Base-by-base conservation (phyloP, 1,284 basidiomycete genomes). In the Phlebopus sp. region DNA sequence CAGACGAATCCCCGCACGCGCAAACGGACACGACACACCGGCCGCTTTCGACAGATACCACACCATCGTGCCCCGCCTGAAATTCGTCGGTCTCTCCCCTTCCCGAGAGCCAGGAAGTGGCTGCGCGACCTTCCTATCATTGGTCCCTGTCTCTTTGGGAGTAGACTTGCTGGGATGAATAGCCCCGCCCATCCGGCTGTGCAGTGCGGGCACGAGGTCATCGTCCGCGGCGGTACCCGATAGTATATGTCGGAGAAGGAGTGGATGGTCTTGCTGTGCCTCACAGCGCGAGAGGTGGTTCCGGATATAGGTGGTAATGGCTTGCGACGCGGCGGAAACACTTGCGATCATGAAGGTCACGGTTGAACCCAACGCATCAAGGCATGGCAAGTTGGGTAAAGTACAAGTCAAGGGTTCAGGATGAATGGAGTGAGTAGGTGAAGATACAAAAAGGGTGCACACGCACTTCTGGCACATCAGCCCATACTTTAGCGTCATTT, bases 221-320 rank as follows among this genome's bases (percentile, higher is more conserved):
- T 89, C 86, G 67, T 89, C 86, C 25, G 75, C 72, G 11, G 69
- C 63, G 2, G 84, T 86, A 55, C 86, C 86, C 13, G 85, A 86
- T 35, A 88, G 74, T 30, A 75, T 69, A 58, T 87, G 84, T n/a
- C 80, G 80, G 35, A 86, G 73, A 36, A 89, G 76, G 6, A 89
- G 77, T 2, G 86, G 85, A 37, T 82, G 77, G 61, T 88, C 85
- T 55, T 84, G 76, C 52, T 87, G 79, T 4, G 63, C 64, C 42
- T 87, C 82, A 55, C 86, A 88, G 42, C 86, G 83, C 38, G 77
- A 66, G 53, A 82, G 74, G 59, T 89, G 86, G 50, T 75, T 75
- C 45, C 86, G 81, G 55, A 89, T 82, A 64, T 86, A 89, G 15
- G 84, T 86, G 4, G 85, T 86, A 60, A 89, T 86, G 14, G 86